Evolutionary conservation across 345 rosid genomes (phyloP).

Genomic region (Pugionium cornutum): DNA sequence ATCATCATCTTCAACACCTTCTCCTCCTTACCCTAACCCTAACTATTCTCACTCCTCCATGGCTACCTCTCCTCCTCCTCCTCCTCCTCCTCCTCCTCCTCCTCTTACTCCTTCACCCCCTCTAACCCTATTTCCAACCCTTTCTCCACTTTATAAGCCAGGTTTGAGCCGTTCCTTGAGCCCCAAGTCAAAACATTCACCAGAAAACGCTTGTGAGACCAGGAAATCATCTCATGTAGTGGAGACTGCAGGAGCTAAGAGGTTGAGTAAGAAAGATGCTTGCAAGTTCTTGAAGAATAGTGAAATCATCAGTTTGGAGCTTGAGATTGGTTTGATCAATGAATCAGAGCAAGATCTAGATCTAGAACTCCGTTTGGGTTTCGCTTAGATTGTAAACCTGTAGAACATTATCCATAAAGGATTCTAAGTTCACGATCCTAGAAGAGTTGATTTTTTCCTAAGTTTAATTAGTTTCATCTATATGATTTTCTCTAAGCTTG

Average conservation of each 20-base stretch:
- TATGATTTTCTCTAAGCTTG: conserved; percentile 21
- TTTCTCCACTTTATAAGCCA: conserved; percentile 36
- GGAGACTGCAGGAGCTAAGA: conserved; percentile 35
- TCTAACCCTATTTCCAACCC: conserved; percentile 47
- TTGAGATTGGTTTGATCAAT: conserved; percentile 62
- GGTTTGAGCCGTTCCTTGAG: conserved; percentile 38
- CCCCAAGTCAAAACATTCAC: conserved; percentile 33
- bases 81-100: conserved; percentile 33
- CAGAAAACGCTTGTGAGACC: conserved; percentile 26
- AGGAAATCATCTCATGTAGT: conserved; percentile 26
- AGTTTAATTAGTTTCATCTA: conserved; percentile 18
- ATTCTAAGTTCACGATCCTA: conserved; percentile 8
- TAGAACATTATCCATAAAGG: conserved; percentile 4
- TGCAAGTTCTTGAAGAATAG: conserved; percentile 44
- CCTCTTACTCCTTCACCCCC: not conserved
- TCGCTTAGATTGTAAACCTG: conserved; percentile 41
- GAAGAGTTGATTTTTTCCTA: conserved; percentile 17
- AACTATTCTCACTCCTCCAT: conserved; percentile 48
- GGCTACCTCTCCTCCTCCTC: conserved; percentile 43
- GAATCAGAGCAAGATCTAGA: conserved; percentile 67
- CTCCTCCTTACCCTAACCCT: conserved; percentile 74
- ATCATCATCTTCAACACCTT: conserved; percentile 49
- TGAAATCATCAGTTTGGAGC: conserved; percentile 54
- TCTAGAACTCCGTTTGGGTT: conserved; percentile 93
- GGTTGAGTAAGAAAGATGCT: conserved; percentile 44